Evolutionary conservation across 1,284 basidiomycete genomes (phyloP).

Genomic region (Malassezia yamatoensis): DNA sequence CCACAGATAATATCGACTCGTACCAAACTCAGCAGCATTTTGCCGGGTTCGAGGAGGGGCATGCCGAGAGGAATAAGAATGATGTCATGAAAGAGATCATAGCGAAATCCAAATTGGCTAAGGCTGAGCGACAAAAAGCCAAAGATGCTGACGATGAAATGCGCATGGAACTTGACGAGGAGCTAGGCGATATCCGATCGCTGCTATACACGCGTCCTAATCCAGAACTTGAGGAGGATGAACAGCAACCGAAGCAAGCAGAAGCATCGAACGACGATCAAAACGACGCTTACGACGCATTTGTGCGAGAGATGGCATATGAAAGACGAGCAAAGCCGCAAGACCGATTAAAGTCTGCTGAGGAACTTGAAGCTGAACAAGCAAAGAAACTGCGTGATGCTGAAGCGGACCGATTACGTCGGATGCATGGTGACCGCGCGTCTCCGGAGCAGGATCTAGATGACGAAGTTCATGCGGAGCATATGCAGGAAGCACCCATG

Average conservation of each 20-base stretch:
- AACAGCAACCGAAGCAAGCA: constrained; percentile 2
- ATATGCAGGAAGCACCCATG: constrained; percentile 45
- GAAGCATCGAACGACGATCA: constrained; percentile 19
- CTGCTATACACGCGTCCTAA: constrained; percentile 53
- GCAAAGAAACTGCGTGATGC: constrained; percentile 76
- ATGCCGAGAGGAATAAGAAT: constrained; percentile 60
- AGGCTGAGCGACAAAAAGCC: constrained; percentile 78
- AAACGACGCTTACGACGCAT: constrained; percentile 63
- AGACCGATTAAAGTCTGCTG: constrained; percentile 90
- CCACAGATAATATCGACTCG: constrained; percentile 21
- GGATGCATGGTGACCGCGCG: constrained; percentile 75
- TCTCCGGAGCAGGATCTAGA: constrained; percentile 18
- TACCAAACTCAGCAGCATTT: constrained; percentile 56
- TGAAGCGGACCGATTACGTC: constrained; percentile 65
- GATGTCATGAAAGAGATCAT: constrained; percentile 98
- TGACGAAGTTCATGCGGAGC: background rate
- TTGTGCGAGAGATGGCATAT: constrained; percentile 82
- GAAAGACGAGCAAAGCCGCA: constrained; percentile 88
- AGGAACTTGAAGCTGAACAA: constrained; percentile 79
- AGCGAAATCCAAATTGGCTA: constrained; percentile 72
- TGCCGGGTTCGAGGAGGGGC: constrained; percentile 64
- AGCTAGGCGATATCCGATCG: constrained; percentile 70
- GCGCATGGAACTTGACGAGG: constrained; percentile 76
- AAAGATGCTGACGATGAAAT: constrained; percentile 75
- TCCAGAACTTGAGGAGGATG: background rate